A percentile compares a stretch with the other conserved stretches of the same genome.
These are phyloP conservation scores for Dissophora ornata DNA, from an alignment of 192 early-diverging fungal genomes.

Conservation along the genomic window DNA sequence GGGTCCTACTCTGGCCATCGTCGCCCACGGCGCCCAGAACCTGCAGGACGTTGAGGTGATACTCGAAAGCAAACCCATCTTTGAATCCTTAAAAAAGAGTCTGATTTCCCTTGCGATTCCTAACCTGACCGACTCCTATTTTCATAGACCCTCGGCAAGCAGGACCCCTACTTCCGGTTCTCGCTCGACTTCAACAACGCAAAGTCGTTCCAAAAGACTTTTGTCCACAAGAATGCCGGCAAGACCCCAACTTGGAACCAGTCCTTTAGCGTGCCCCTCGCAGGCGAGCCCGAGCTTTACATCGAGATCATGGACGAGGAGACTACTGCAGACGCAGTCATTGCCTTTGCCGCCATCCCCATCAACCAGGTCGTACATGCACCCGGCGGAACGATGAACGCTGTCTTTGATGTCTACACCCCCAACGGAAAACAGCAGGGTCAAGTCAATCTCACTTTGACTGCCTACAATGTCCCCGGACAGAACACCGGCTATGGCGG, in stretches of 20 bases:
- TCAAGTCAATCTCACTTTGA: too few species aligned
- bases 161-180: constrained; percentile 64
- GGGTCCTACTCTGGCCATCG: constrained; percentile 46
- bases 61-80: too few species aligned
- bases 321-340: constrained; percentile 51
- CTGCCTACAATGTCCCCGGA: constrained; percentile 56
- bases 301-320: constrained; percentile 63
- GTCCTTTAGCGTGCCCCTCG: constrained; percentile 55
- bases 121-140: neutral
- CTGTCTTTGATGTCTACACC: constrained; percentile 57
- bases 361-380: constrained; percentile 60
- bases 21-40: constrained; percentile 53
- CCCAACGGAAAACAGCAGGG: constrained; percentile 56
- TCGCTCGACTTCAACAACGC: constrained; percentile 53
- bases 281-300: constrained; percentile 59
- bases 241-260: constrained; percentile 64
- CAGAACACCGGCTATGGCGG: constrained; percentile 15
- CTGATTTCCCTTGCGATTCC: neutral
- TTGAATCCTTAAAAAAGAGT: too few species aligned
- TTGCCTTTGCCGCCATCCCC: constrained; percentile 63
- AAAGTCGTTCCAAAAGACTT: constrained; percentile 62
- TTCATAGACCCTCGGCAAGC: constrained; percentile 55
- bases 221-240: constrained; percentile 61
- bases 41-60: constrained; percentile 55
- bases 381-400: constrained; percentile 55